These are phyloP conservation scores for Russula foetens DNA, from an alignment of 768 basidiomycete species.

Conservation along the genomic window DNA sequence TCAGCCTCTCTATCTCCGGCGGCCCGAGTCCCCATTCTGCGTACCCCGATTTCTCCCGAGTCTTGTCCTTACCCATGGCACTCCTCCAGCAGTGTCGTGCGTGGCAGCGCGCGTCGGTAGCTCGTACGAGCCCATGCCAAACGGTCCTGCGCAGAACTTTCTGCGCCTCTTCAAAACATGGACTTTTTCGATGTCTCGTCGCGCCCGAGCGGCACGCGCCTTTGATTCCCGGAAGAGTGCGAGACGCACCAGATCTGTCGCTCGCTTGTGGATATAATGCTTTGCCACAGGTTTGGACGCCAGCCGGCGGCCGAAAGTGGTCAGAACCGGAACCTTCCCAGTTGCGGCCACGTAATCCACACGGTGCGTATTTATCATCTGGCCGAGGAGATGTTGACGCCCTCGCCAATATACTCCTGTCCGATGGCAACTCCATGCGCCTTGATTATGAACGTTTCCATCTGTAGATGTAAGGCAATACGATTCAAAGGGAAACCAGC, in stretches of 20 bases:
- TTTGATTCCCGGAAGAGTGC: constrained; percentile 76
- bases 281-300: no score
- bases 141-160: constrained; percentile 47
- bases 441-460: constrained; percentile 75
- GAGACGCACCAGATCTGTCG: constrained; percentile 64
- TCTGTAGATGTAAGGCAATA: constrained; percentile 26
- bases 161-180: constrained; percentile 48
- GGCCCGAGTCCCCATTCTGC: no score
- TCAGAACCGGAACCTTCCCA: no score
- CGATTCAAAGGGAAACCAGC: no score
- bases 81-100: constrained; percentile 36
- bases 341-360: no score
- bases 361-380: constrained; percentile 88
- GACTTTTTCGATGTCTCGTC: constrained; percentile 76
- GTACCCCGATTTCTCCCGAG: no score
- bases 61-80: no score
- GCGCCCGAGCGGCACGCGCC: constrained; percentile 52
- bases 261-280: no score
- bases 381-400: constrained; percentile 70
- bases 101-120: constrained; percentile 53
- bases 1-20: no score
- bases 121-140: constrained; percentile 82
- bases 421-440: constrained; percentile 72
- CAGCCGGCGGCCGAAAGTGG: no score
- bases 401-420: constrained; percentile 71